Evolutionary conservation across 371 early-diverging fungal species (phyloP).

Genomic region (Mortierella sp.): DNA sequence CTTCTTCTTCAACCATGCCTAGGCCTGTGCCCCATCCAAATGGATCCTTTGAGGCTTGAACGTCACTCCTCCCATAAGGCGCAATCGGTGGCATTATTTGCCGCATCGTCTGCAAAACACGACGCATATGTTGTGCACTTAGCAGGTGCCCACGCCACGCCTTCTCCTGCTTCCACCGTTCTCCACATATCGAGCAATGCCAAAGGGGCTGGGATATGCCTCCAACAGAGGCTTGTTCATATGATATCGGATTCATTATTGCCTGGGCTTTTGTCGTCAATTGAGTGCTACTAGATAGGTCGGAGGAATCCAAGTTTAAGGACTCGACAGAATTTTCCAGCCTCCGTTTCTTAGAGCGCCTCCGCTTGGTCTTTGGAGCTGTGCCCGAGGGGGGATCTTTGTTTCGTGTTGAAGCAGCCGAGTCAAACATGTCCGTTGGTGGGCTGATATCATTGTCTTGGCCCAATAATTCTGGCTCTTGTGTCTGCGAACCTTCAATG

Average conservation of each 20-base stretch:
- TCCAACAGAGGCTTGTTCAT: background rate
- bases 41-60: conserved; percentile 24
- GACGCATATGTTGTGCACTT: conserved; percentile 35
- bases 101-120: conserved; percentile 10
- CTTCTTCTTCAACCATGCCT: conserved; percentile 29
- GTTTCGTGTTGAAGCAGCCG: too few species aligned
- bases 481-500: background rate
- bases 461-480: background rate
- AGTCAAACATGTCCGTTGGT: too few species aligned
- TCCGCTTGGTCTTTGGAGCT: too few species aligned
- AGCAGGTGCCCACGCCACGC: conserved; percentile 35
- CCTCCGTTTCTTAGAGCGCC: too few species aligned
- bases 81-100: background rate
- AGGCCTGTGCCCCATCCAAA: conserved; percentile 40
- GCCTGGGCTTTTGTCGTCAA: background rate
- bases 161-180: conserved; percentile 18
- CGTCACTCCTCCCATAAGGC: conserved; percentile 20
- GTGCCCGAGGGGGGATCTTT: too few species aligned
- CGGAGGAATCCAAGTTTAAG: background rate
- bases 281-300: background rate
- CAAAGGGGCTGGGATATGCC: background rate
- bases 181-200: conserved; percentile 26
- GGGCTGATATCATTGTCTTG: too few species aligned
- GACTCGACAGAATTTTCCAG: too few species aligned
- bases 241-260: background rate